A percentile compares a stretch with the other conserved stretches of the same genome.
phyloP scores from a whole-genome alignment of 2,329 filamentous ascomycete genomes.

The Mollisia scopiformis region DNA sequence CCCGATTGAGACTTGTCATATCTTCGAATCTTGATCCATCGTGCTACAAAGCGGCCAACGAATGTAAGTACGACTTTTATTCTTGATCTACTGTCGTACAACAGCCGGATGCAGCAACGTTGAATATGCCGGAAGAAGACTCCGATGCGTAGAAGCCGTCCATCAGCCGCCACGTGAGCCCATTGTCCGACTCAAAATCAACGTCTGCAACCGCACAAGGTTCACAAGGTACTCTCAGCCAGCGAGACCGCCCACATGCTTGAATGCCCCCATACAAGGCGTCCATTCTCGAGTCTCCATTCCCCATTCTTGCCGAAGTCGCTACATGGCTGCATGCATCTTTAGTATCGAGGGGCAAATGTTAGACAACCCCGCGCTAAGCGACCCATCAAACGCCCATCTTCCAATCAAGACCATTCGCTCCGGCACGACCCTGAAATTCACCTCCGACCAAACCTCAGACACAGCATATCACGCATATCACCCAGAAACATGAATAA shows the following conservation, averaged over 20 bases:
- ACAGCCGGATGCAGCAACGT: background rate
- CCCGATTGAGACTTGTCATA: background rate
- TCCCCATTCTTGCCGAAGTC: background rate
- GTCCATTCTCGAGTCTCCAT: background rate
- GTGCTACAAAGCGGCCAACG: background rate
- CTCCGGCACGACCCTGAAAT: background rate
- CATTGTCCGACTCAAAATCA: background rate
- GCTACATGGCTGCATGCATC: background rate
- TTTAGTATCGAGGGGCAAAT: background rate
- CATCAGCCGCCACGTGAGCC: background rate
- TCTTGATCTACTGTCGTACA: background rate
- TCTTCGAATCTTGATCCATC: background rate
- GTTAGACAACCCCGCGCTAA: background rate
- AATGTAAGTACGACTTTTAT: background rate
- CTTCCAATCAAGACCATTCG: background rate
- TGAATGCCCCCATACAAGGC: background rate
- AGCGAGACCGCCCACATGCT: background rate
- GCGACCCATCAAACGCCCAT: background rate
- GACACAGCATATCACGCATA: background rate
- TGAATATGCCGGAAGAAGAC: background rate
- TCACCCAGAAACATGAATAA: background rate
- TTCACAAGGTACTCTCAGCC: background rate
- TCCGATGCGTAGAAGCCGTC: background rate
- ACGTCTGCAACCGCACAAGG: background rate
- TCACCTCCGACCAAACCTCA: background rate